Conservation (phyloP, 495 filamentous ascomycete species). For the Terfezia claveryi region DNA sequence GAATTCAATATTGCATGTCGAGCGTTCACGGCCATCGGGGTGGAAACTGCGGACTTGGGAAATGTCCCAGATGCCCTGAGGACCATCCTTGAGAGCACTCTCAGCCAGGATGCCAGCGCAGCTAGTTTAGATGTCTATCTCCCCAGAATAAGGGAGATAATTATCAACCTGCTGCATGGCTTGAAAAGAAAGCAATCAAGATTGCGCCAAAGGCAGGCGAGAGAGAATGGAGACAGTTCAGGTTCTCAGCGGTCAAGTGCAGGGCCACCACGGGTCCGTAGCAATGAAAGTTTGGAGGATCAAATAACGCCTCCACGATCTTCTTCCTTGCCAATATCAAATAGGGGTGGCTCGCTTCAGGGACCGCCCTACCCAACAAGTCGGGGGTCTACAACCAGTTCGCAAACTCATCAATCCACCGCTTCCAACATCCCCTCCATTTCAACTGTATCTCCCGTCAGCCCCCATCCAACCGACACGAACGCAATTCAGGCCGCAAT, state of each 20-base stretch:
- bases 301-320: not conserved
- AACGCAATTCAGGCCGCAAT: not conserved
- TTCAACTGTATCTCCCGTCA: too few species aligned
- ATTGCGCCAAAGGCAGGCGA: conserved; percentile 55
- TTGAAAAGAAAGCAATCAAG: conserved; percentile 90
- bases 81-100: conserved; percentile 76
- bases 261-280: conserved; percentile 19
- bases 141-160: conserved; percentile 86
- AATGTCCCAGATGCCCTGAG: conserved; percentile 83
- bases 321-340: conserved; percentile 1
- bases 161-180: conserved; percentile 88
- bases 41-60: conserved; percentile 79
- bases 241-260: conserved; percentile 18
- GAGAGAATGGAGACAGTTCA: conserved; percentile 44
- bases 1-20: conserved; percentile 98
- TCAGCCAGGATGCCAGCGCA: conserved; percentile 87
- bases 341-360: not conserved
- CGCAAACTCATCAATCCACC: not conserved
- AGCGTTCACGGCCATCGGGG: conserved; percentile 85
- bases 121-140: conserved; percentile 81
- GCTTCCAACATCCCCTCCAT: not conserved
- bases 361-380: not conserved
- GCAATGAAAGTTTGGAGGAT: not conserved
- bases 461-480: not conserved
- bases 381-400: not conserved